phyloP scores from a whole-genome alignment of 495 filamentous ascomycete genomes.

The Aspergillus avenaceus region DNA sequence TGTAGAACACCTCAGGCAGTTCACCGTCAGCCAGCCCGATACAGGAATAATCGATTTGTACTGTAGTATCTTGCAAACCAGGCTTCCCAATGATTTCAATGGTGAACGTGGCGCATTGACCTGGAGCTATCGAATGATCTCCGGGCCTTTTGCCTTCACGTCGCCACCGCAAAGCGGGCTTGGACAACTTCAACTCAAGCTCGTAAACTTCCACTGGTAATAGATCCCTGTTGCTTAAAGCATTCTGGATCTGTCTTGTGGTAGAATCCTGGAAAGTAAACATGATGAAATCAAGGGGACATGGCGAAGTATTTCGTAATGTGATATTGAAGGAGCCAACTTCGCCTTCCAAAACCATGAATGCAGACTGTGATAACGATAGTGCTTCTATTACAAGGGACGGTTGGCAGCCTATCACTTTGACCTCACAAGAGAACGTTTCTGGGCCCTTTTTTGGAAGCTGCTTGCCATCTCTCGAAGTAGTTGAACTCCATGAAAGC shows the following conservation, averaged over 20 bases:
- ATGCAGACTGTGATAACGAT: constrained; percentile 75
- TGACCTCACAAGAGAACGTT: constrained; percentile 45
- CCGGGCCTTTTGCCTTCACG: constrained; percentile 44
- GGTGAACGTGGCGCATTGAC: constrained; percentile 67
- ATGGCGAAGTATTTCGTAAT: constrained; percentile 71
- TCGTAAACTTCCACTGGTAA: constrained; percentile 77
- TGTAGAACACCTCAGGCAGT: constrained; percentile 73
- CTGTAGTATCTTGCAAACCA: constrained; percentile 72
- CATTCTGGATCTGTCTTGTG: constrained; percentile 67
- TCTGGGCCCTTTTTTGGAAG: constrained; percentile 33
- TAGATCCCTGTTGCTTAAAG: constrained; percentile 69
- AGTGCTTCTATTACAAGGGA: constrained; percentile 68
- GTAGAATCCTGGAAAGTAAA: constrained; percentile 91
- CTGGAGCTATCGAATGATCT: constrained; percentile 59
- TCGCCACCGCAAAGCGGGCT: constrained; percentile 66
- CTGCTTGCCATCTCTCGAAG: constrained; percentile 37
- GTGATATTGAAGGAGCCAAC: constrained; percentile 71
- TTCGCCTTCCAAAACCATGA: constrained; percentile 92
- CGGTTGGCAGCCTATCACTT: constrained; percentile 75
- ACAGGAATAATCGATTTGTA: constrained; percentile 79
- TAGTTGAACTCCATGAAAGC: constrained; percentile 49
- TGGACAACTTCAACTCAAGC: constrained; percentile 71
- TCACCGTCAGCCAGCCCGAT: constrained; percentile 61
- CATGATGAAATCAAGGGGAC: constrained; percentile 74
- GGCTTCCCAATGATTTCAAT: constrained; percentile 83